phyloP scores from a whole-genome alignment of 257 asterid genomes.

The Gardenia jasminoides region DNA sequence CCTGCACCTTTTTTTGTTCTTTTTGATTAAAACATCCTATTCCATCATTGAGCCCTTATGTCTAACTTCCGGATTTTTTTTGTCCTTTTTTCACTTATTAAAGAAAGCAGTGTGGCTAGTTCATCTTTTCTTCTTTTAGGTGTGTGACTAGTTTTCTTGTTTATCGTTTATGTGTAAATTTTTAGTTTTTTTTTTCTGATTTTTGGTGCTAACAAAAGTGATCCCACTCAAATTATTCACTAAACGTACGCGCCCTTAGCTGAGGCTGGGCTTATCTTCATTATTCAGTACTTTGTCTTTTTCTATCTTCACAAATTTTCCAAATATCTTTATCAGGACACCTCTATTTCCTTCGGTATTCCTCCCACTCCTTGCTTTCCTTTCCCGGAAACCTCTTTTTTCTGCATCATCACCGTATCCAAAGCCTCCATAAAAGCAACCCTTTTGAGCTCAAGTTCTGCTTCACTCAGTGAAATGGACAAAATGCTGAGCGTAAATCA shows the following conservation, averaged over 20 bases:
- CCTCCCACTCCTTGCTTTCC: constrained; percentile 3
- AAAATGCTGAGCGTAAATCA: constrained; percentile 30
- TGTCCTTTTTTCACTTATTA: no score
- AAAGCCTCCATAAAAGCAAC: background rate
- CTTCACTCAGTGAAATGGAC: background rate
- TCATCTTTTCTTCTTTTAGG: no score
- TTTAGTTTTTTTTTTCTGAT: no score
- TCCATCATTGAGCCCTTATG: no score
- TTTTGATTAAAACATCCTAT: no score
- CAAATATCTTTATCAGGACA: background rate
- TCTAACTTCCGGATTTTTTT: no score
- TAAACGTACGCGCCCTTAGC: constrained; percentile 3
- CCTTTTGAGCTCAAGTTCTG: background rate
- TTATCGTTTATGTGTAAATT: no score
- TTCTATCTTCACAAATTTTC: background rate
- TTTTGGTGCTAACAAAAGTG: no score
- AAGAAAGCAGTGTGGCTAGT: no score
- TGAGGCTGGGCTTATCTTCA: constrained; percentile 3
- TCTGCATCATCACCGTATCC: background rate
- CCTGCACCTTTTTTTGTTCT: no score
- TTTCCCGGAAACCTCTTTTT: background rate
- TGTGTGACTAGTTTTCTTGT: no score
- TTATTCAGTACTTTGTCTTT: no score
- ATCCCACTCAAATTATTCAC: background rate
- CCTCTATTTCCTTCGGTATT: background rate